Percentiles rank a stretch among this genome's conserved stretches.
Evolutionary conservation across 176 grass and related monocot species (phyloP).

Genomic region (Oryza brachyantha): DNA sequence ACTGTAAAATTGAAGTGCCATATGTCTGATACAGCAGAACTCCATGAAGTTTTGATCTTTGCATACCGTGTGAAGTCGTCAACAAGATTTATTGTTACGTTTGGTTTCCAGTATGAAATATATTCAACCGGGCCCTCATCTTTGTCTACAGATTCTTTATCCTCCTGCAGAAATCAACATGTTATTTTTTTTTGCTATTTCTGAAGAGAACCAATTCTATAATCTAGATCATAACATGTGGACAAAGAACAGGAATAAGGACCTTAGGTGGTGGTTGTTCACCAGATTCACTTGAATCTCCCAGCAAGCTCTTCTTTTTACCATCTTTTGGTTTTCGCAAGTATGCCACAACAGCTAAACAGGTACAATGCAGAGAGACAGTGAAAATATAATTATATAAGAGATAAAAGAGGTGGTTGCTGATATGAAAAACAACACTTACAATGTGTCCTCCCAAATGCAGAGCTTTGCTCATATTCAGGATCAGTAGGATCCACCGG

Average conservation of each 20-base stretch:
- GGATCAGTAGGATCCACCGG: slow-evolving; percentile 94
- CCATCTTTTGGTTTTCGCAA: slow-evolving; percentile 91
- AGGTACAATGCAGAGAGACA: not conserved
- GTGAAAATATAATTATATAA: not conserved
- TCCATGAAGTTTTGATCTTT: slow-evolving; percentile 3
- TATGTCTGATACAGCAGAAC: not conserved
- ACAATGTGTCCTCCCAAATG: slow-evolving; percentile 86
- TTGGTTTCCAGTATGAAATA: slow-evolving; percentile 95
- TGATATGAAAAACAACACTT: slow-evolving; percentile 36
- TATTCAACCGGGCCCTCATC: slow-evolving; percentile 76
- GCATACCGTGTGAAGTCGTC: slow-evolving; percentile 91
- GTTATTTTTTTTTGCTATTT: slow-evolving; percentile 4
- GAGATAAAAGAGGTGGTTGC: not conserved
- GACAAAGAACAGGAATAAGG: slow-evolving; percentile 15
- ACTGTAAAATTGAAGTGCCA: not conserved
- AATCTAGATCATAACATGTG: not conserved
- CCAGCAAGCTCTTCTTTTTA: slow-evolving; percentile 95
- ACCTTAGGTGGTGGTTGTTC: slow-evolving; percentile 52
- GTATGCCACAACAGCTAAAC: slow-evolving; percentile 75
- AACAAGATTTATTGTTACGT: slow-evolving; percentile 93
- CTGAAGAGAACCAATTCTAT: slow-evolving; percentile 23
- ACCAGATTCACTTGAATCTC: slow-evolving; percentile 50
- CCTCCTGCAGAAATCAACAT: slow-evolving; percentile 44
- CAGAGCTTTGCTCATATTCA: slow-evolving; percentile 76
- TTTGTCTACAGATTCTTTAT: slow-evolving; percentile 59